Evolutionary conservation across 768 basidiomycete species (phyloP), one percentile per base, ranked within the genome.

Genomic region (Pleurotus giganteus): DNA sequence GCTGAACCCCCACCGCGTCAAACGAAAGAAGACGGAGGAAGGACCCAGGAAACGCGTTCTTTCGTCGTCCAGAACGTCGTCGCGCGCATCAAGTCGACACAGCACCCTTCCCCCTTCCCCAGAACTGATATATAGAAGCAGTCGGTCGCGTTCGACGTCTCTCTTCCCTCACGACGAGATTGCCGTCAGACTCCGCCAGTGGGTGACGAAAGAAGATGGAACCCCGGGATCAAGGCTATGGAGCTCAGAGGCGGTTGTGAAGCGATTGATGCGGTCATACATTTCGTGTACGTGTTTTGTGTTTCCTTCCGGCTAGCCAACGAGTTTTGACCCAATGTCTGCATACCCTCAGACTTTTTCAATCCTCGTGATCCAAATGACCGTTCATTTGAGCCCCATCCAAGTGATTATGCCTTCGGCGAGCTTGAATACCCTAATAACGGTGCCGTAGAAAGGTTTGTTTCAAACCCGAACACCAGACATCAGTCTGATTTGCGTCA

Each of bases 351-450:
- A 93, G 91, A 85, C 67, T 93, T 93, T 62, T 75, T 65, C 56
- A 89, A 93, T 62, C 83, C 76, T 4, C 65, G 78, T 32, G 82
- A 92, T 64, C 79, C 81, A 6, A 63, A 70, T 13, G 88, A 92
- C 69, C 78, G 56, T 60, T 76, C 78, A 0, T 93, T 88, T 61
- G 78, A 88, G 37, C 82, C 83, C 2, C 73, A 83, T 66, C 77
- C 79, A 3, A 80, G 80, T 47, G 60, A 77, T 53, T 83, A 82
- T 62, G 90, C 91, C n/a, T 71, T 77, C 2, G 81, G 78, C 29
- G 85, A 88, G 61, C 72, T 94, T 44, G 89, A 92, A 65, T 92
- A 90, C 64, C 91, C 91, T 21, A 91, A 89, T 67, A 78, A 68
- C 24, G 71, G 76, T 53, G 85, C 89, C 42, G 72, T 73, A 53